Base-by-base conservation (phyloP, 768 basidiomycete species). In the Tylopilus rubrobrunneus region DNA sequence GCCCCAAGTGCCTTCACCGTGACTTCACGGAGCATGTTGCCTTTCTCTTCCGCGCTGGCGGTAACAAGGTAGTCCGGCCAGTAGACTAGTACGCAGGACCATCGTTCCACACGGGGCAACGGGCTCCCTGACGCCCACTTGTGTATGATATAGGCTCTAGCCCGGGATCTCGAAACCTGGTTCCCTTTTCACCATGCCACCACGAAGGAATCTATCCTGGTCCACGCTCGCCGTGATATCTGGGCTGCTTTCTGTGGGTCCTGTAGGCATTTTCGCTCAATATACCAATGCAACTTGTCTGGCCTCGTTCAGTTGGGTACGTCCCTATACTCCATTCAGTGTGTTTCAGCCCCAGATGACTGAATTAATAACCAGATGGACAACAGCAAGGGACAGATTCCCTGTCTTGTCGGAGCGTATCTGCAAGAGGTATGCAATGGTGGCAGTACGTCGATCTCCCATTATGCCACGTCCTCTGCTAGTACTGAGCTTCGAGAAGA, bases 321-420 rank as follows among this genome's bases (percentile, higher is more conserved):
- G 69, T 52, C 8, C 11, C 21, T 23, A 31, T 19, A 10, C 33
- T 23, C 27, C 9, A 12, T 9, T 3, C 21, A 2, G 9, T 21
- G 4, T 19, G n/a, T 39, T n/a, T 44, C 33, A 12, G 36, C 25
- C 19, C 51, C 12, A 36, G 56, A 14, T 41, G 23, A 23, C 8
- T 40, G 23, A 33, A 49, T 44, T 23, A 4, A 33, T 36, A 44
- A 27, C 14, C 25, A 69, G 68, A 68, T 71, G 68, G 11, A 46
- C 45, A 83, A 83, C 52, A 78, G 77, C 25, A 70, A 72, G 46
- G 63, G 65, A 37, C 74, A 81, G 55, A 77, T 65, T 15, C 78
- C 80, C 19, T 82, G 80, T 56, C 43, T 71, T 15, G 65, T 82
- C 21, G 66, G 77, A 12, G 73, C 78, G 2, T 74, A 72, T 41